Evolutionary conservation across 768 basidiomycete species (phyloP).

Genomic region (Boletus vinaceobasis): DNA sequence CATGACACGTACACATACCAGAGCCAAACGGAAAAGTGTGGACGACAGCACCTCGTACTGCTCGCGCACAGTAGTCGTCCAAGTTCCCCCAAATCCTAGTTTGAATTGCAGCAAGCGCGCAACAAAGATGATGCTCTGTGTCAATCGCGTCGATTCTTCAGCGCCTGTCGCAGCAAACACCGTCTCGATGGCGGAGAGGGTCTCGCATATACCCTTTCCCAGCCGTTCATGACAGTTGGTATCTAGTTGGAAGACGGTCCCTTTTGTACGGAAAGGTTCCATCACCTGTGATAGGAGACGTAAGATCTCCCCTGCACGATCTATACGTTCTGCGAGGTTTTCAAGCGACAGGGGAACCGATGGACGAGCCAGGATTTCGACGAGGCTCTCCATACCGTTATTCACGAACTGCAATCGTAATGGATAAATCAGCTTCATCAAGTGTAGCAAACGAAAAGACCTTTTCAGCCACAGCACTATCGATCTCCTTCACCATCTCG

Average conservation of each 20-base stretch:
- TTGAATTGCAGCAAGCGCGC: slow-evolving; percentile 71
- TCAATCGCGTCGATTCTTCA: slow-evolving; percentile 25
- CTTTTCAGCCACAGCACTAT: slow-evolving; percentile 63
- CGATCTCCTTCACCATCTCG: slow-evolving; percentile 74
- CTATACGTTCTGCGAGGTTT: slow-evolving; percentile 40
- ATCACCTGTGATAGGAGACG: slow-evolving; percentile 67
- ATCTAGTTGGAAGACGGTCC: slow-evolving; percentile 48
- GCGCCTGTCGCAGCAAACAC: slow-evolving; percentile 28
- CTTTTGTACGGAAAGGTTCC: slow-evolving; percentile 53
- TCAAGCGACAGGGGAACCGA: slow-evolving; percentile 23
- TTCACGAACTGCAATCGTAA: slow-evolving; percentile 57
- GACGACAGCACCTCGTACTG: slow-evolving; percentile 40
- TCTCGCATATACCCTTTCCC: slow-evolving; percentile 44
- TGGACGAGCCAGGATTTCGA: slow-evolving; percentile 46
- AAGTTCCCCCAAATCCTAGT: slow-evolving; percentile 58
- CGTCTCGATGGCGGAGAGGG: slow-evolving; percentile 41
- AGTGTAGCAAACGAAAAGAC: slow-evolving; percentile 30
- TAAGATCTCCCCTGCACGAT: slow-evolving; percentile 62
- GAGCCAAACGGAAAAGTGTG: slow-evolving; percentile 45
- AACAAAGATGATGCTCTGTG: slow-evolving; percentile 51
- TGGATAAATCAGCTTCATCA: background rate
- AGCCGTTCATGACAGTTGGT: slow-evolving; percentile 53
- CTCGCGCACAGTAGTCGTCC: slow-evolving; percentile 52
- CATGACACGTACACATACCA: slow-evolving; percentile 40
- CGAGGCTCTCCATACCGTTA: slow-evolving; percentile 65